phyloP scores from a whole-genome alignment of 768 basidiomycete species.

The Peribolospora kevripleyi region DNA sequence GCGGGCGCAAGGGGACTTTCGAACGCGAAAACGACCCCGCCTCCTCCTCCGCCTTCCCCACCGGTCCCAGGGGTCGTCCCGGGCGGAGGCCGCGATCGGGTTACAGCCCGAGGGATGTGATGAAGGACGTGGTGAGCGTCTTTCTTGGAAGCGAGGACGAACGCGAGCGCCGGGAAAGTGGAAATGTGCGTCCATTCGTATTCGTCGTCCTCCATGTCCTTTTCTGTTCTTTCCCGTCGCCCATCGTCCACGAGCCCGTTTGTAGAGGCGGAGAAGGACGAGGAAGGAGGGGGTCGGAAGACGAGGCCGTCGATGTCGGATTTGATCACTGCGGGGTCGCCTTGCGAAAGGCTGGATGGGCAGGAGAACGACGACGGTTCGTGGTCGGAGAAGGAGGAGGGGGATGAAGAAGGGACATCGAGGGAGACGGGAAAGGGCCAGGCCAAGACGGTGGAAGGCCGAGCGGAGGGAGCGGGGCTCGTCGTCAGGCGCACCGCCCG shows the following conservation, averaged over 20 bases:
- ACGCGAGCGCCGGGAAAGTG: conserved; percentile 76
- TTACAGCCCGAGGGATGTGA: not conserved
- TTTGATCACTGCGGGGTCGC: conserved; percentile 24
- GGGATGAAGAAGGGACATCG: conserved; percentile 20
- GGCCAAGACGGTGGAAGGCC: conserved; percentile 1
- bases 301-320: conserved; percentile 47
- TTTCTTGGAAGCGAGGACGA: conserved; percentile 80
- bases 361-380: conserved; percentile 21
- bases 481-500: not conserved
- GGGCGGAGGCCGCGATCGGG: not conserved
- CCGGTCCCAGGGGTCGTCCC: not conserved
- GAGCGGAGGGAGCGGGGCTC: not conserved
- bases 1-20: too few species aligned
- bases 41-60: not conserved
- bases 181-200: conserved; percentile 41
- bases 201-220: conserved; percentile 10
- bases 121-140: conserved; percentile 51
- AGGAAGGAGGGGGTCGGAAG: conserved; percentile 22
- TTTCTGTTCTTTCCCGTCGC: conserved; percentile 13
- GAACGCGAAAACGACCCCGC: not conserved
- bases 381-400: conserved; percentile 4
- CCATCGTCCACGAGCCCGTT: not conserved
- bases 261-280: conserved; percentile 8
- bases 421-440: conserved; percentile 42
- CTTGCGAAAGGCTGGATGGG: not conserved